These are phyloP conservation scores for Apiotrichum akiyoshidainum DNA, from an alignment of 1,284 basidiomycete species.

Conservation along the genomic window DNA sequence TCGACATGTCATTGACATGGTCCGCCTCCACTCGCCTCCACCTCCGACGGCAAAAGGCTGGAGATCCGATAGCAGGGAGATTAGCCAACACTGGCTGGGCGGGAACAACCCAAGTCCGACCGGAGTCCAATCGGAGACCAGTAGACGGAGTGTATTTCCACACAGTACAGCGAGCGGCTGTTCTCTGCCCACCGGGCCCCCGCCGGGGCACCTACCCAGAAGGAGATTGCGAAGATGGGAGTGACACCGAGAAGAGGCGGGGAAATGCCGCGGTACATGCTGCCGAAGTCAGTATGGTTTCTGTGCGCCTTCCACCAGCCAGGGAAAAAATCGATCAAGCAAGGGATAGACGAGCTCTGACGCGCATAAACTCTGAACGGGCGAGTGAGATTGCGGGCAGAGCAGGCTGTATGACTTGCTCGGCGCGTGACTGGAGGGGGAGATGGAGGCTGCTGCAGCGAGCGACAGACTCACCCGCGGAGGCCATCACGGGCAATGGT, in stretches of 20 bases:
- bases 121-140: background rate
- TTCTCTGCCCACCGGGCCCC: slow-evolving; percentile 4
- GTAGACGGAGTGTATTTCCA: no score
- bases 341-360: no score
- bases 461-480: slow-evolving; percentile 62
- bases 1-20: no score
- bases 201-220: slow-evolving; percentile 68
- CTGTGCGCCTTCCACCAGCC: no score
- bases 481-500: slow-evolving; percentile 84
- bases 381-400: no score
- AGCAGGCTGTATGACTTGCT: no score
- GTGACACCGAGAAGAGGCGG: slow-evolving; percentile 95
- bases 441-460: background rate
- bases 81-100: no score
- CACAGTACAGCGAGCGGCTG: background rate
- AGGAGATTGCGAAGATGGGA: slow-evolving; percentile 96
- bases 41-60: background rate
- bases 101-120: background rate
- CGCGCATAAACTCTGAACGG: no score
- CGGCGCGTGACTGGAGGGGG: no score
- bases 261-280: slow-evolving; percentile 93
- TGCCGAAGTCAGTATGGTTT: slow-evolving; percentile 40
- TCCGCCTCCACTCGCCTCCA: no score
- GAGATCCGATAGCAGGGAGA: background rate
- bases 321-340: no score